Evolutionary conservation across 169 alveolate species (phyloP), one percentile per base, ranked within the genome.

Genomic region (Babesia ovata): DNA sequence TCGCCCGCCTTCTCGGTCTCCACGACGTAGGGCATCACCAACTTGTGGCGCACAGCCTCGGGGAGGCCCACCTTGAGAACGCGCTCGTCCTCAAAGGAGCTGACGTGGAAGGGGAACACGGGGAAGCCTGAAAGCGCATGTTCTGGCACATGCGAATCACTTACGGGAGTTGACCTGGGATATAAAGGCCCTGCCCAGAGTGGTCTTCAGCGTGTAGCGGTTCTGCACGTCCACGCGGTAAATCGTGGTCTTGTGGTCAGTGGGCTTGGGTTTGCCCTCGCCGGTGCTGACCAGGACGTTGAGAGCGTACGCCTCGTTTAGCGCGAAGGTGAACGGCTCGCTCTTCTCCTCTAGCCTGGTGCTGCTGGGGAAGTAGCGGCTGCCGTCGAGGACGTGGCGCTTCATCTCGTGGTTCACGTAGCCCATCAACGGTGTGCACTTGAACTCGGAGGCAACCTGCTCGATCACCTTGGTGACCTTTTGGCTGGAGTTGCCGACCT

Each of bases 11-110:
- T 95, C 75, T 93, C 98, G 24, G 93, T 79, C 46, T 93, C 82
- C 44, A 97, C 98, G 29, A 95, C 96, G 86, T 96, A 97, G 39
- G 97, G 95, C 63, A 95, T 92, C 26, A 97, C 87, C 66, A 97
- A 91, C 66, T 96, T 96, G 82, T 98, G 99, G 70, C 98, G 94
- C 67, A 95, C 71, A 49, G 99, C 97, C 91, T 97, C 99, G 49
- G 97, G 94, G 44, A 98, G 97, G 16, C 99, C 99, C 49, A 94
- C 89, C 88, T 95, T 73, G 4, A 89, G 86, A 21, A 88, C 93
- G 56, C 93, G 72, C 67, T 92, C 93, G 75, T 90, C 95, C 48
- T 93, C 95, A 46, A 93, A 58, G 61, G 87, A 70, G 54, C 84
- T 76, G 33, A 91, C 63, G 46, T 87, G 93, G 73, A 89, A 92